Percentiles rank a stretch among this genome's conserved stretches.
Evolutionary conservation across 257 asterid genomes (phyloP).

Genomic region (Paraleonurus japonicus): DNA sequence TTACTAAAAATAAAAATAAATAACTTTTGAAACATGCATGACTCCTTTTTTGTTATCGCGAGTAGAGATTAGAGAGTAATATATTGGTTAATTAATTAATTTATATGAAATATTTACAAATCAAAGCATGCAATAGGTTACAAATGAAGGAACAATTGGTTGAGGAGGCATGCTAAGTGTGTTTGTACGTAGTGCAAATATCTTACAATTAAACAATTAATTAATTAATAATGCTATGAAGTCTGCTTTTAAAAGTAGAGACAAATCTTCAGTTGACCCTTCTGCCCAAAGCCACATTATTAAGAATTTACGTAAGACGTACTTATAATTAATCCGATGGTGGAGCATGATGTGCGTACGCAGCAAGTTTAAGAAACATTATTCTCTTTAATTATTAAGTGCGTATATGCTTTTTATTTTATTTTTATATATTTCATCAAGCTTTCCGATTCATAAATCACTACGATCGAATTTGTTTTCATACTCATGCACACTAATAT

Average conservation of each 20-base stretch:
- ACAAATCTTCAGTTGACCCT: slow-evolving; percentile 40
- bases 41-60: too few species aligned
- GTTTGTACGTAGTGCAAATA: slow-evolving; percentile 11
- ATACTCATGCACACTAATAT: too few species aligned
- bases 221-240: slow-evolving; percentile 26
- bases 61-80: neutral
- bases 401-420: slow-evolving; percentile 2
- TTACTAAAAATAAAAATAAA: too few species aligned
- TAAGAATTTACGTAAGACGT: slow-evolving; percentile 14
- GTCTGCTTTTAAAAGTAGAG: slow-evolving; percentile 43
- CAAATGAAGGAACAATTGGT: neutral
- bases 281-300: slow-evolving; percentile 37
- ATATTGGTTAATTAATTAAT: neutral
- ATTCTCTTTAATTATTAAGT: neutral
- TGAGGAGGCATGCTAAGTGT: neutral
- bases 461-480: neutral
- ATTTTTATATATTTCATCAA: slow-evolving; percentile 13
- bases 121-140: neutral
- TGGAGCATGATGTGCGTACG: slow-evolving; percentile 32
- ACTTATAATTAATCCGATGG: slow-evolving; percentile 18
- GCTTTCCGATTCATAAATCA: slow-evolving; percentile 32
- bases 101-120: too few species aligned
- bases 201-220: slow-evolving; percentile 28
- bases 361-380: slow-evolving; percentile 11
- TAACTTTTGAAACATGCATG: neutral